phyloP scores from a whole-genome alignment of 2,329 filamentous ascomycete genomes.

The Boeremia lycopersici region DNA sequence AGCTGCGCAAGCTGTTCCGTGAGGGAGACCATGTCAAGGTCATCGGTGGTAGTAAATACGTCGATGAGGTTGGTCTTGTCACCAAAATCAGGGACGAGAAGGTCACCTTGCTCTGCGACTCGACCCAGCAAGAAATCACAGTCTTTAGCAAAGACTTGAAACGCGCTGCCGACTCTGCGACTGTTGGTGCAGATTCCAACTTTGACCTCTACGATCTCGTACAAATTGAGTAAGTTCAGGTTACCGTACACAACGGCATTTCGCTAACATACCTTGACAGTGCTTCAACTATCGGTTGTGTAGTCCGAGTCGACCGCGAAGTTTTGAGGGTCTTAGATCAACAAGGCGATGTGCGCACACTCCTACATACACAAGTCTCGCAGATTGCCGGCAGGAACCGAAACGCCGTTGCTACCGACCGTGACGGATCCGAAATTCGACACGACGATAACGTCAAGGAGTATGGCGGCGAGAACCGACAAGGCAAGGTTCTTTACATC shows the following conservation, averaged over 20 bases:
- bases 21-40: conserved; percentile 98
- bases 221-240: conserved; percentile 73
- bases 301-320: conserved; percentile 95
- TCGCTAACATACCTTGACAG: conserved; percentile 41
- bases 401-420: conserved; percentile 87
- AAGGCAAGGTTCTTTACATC: conserved; percentile 91
- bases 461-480: conserved; percentile 79
- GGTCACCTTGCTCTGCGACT: conserved; percentile 91
- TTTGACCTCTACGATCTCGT: conserved; percentile 93
- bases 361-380: conserved; percentile 89
- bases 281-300: conserved; percentile 86
- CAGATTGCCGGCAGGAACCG: conserved; percentile 85
- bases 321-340: conserved; percentile 90
- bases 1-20: conserved; percentile 88
- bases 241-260: not conserved
- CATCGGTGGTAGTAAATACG: conserved; percentile 91
- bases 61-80: conserved; percentile 96
- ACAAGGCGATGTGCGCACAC: conserved; percentile 78
- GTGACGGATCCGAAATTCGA: conserved; percentile 90
- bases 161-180: conserved; percentile 89
- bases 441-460: conserved; percentile 93
- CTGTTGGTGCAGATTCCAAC: conserved; percentile 81
- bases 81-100: conserved; percentile 91
- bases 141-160: conserved; percentile 97
- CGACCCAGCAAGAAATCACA: conserved; percentile 90